Evolutionary conservation across 2,329 filamentous ascomycete species (phyloP), one percentile per base, ranked within the genome.

Genomic region (Fusarium stilboides): DNA sequence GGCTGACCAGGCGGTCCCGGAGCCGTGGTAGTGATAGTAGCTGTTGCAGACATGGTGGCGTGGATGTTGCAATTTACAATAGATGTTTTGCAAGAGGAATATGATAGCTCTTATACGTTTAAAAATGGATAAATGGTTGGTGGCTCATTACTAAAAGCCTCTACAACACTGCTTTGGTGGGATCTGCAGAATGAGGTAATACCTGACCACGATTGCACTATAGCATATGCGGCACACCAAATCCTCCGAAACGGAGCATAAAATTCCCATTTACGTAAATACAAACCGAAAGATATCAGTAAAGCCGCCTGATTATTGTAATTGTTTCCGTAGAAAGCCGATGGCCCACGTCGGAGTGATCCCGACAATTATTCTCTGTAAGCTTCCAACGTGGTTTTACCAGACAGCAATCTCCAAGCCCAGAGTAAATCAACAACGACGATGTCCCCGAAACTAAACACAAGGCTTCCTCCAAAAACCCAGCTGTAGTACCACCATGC

Each of bases 401-500:
- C 85, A 19, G 72, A 81, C 49, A 77, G 66, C 68, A 90, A 65
- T 15, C 76, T 80, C 83, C 85, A 85, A 1, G 77, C 81, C 88
- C 88, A 91, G 0, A 86, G 19, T 0, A 57, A 74, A 69, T 86
- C 82, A 0, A 89, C 81, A 5, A 86, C 44, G 0, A 86, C 4
- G n/a, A 91, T 79, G 45, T 84, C 83, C 5, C 88, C 79, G 67
- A 92, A 91, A 40, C 86, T 89, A 65, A 92, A 92, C 0, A 92
- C 88, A 44, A 92, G 77, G 66, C 87, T 89, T 0, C 90, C 90
- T 0, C 90, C 90, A 79, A 93, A 92, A 0, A 92, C 86, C 26
- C 91, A 76, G 1, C 85, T 83, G 70, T 92, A 87, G 74, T 90
- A 92, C 0, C 83, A 88, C 91, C 90, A 93, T 1, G 91, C 89